These are phyloP conservation scores for Lagenidium giganteum DNA, from an alignment of 352 stramenopile genomes.

Conservation along the genomic window DNA sequence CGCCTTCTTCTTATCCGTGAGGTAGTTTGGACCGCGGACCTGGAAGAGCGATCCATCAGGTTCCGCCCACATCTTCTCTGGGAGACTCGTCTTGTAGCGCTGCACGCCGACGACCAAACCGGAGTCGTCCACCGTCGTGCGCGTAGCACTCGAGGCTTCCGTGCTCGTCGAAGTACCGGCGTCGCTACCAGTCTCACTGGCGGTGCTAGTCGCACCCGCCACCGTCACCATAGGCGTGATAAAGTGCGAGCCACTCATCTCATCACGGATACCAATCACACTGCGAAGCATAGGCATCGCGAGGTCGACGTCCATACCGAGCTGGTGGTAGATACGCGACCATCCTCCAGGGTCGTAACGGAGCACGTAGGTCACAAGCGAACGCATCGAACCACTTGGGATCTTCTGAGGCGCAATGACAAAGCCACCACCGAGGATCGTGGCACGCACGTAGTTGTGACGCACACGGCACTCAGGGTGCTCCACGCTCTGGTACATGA, in stretches of 20 bases:
- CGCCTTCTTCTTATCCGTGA: constrained; percentile 87
- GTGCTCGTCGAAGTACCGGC: constrained; percentile 4
- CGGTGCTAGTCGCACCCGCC: constrained; percentile 6
- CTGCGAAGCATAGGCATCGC: constrained; percentile 82
- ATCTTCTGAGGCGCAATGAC: constrained; percentile 84
- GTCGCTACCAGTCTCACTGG: constrained; percentile 9
- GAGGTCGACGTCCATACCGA: constrained; percentile 86
- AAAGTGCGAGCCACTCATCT: constrained; percentile 79
- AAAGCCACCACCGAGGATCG: constrained; percentile 73
- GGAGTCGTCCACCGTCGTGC: constrained; percentile 53
- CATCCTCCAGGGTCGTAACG: constrained; percentile 78
- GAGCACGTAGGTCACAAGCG: constrained; percentile 77
- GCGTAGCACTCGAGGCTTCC: constrained; percentile 14
- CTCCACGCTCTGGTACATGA: constrained; percentile 88
- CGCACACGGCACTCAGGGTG: constrained; percentile 82
- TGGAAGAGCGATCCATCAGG: constrained; percentile 76
- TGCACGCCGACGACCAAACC: constrained; percentile 61
- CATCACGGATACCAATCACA: constrained; percentile 80
- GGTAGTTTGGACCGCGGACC: constrained; percentile 86
- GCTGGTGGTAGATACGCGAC: constrained; percentile 81
- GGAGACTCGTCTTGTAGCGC: constrained; percentile 62
- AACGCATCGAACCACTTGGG: constrained; percentile 68
- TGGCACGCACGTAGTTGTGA: constrained; percentile 83
- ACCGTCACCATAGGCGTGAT: constrained; percentile 85
- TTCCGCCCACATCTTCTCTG: constrained; percentile 83